These are phyloP conservation scores for Plectosphaerella sp. DNA, from an alignment of 2,329 filamentous ascomycete species.

Conservation along the genomic window DNA sequence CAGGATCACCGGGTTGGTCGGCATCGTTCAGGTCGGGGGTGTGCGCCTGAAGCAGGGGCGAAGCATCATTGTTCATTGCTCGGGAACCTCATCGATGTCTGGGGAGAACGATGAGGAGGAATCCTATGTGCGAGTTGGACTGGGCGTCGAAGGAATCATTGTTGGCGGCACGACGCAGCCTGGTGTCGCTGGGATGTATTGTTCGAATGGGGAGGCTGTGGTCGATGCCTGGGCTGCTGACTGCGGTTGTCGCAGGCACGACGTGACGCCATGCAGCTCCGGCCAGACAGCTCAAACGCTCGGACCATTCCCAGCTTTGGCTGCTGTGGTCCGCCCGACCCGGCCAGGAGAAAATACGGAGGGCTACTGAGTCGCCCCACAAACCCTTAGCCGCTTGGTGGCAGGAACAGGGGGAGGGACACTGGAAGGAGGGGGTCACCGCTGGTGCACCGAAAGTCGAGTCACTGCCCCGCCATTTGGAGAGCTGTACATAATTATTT, in stretches of 20 bases:
- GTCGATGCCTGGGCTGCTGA: too few relatives aligned
- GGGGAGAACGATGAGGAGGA: background rate
- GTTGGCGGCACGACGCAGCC: too few relatives aligned
- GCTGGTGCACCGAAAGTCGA: background rate
- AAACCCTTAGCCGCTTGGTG: background rate
- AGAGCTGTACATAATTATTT: constrained; percentile 1
- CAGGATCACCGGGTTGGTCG: constrained; percentile 5
- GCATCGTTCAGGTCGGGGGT: constrained; percentile 14
- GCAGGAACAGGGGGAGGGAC: too few relatives aligned
- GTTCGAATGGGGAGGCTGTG: too few relatives aligned
- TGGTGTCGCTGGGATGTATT: too few relatives aligned
- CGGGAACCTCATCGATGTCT: constrained; percentile 20
- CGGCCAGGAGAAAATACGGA: constrained; percentile 2
- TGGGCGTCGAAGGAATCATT: too few relatives aligned
- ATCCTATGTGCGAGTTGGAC: too few relatives aligned
- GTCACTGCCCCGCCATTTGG: constrained; percentile 2
- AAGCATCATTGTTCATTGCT: constrained; percentile 50
- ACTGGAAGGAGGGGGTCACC: background rate
- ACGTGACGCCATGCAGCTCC: constrained; percentile 1
- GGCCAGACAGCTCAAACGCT: background rate
- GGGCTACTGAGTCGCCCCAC: background rate
- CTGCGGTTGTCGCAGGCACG: background rate
- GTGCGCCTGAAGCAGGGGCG: constrained; percentile 34
- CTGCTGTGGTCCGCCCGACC: background rate
- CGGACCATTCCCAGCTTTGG: background rate